Base-by-base conservation (phyloP, 345 rosid species). In the Eucalyptus erythrocorys region DNA sequence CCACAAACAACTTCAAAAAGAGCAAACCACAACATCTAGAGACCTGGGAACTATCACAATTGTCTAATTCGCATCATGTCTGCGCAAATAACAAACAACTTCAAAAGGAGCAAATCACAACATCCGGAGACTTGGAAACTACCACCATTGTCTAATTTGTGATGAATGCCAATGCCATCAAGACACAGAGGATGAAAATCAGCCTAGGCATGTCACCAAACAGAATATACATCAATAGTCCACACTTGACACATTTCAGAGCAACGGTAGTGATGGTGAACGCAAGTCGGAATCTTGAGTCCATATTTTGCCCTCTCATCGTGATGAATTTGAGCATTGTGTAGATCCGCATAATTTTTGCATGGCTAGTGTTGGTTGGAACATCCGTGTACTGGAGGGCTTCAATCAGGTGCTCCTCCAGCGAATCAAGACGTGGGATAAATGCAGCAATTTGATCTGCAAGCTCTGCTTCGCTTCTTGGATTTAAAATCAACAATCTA, bases 71-170 rank as follows among this genome's bases (percentile, higher is more conserved):
- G 3, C 30, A 24, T 64, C 71, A 13, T 30, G 10, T 30, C 0
- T 14, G 5, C n/a, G 19, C 71, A n/a, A 64, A 64, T 5, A 1
- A 26, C 66, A 59, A 12, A 27, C 32, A 59, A 59, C 66, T 27
- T 59, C 0, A 27, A 5, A 59, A 59, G 27, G 10, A 64, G 37
- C 76, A 64, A 64, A 7, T 37, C 76, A n/a, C 37, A 14, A n/a
- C 76, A n/a, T 13, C 3, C 0, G 0, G 19, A 64, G 19, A n/a
- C 9, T 0, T 4, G 3, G 4, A 64, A 64, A 64, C 17, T 6
- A n/a, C 13, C 61, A 4, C 27, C 1, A 55, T 55, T 21, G 61
- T 59, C 66, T 59, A 59, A 59, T 59, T 59, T 3, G 15, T 0
- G n/a, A 59, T 0, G 4, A 59, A 27, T 12, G 66, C 2, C 0